These are phyloP conservation scores for Quercus wislizeni DNA, from an alignment of 306 rosid genomes.

Conservation along the genomic window DNA sequence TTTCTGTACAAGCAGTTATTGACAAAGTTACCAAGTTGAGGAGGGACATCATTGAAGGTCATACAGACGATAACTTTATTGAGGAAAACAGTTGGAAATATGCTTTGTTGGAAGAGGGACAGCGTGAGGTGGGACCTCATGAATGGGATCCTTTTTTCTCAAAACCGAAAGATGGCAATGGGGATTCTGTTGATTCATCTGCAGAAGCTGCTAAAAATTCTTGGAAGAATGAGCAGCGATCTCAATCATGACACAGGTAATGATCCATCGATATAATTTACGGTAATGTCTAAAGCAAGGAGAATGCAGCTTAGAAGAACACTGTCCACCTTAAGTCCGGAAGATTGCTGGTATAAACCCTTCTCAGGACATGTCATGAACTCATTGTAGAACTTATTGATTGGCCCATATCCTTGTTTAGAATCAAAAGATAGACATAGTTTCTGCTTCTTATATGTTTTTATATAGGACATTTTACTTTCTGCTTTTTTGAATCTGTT, in stretches of 20 bases:
- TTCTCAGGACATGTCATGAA: slow-evolving; percentile 9
- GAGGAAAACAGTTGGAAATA: slow-evolving; percentile 99
- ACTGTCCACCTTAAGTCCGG: background rate
- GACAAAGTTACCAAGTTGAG: slow-evolving; percentile 81
- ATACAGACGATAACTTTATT: slow-evolving; percentile 61
- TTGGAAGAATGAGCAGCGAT: slow-evolving; percentile 75
- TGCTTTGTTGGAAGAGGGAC: slow-evolving; percentile 81
- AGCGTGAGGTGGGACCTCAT: slow-evolving; percentile 88
- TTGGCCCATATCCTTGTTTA: slow-evolving; percentile 17
- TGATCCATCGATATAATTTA: background rate
- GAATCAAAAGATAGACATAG: slow-evolving; percentile 17
- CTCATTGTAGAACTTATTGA: slow-evolving; percentile 20
- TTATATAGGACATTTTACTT: slow-evolving; percentile 25
- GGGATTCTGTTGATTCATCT: slow-evolving; percentile 59
- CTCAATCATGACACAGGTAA: slow-evolving; percentile 29
- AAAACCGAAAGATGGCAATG: slow-evolving; percentile 73
- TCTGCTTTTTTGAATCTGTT: slow-evolving; percentile 37
- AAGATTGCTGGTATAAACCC: background rate
- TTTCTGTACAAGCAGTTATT: slow-evolving; percentile 77
- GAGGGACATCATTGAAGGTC: slow-evolving; percentile 67
- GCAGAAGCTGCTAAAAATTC: slow-evolving; percentile 83
- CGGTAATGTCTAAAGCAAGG: background rate
- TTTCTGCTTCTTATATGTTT: slow-evolving; percentile 31
- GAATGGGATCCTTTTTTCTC: slow-evolving; percentile 99
- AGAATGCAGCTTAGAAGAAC: background rate